These are phyloP conservation scores for Saccharomyces hybrid DNA, from an alignment of 1,139 yeast species.

Conservation along the genomic window DNA sequence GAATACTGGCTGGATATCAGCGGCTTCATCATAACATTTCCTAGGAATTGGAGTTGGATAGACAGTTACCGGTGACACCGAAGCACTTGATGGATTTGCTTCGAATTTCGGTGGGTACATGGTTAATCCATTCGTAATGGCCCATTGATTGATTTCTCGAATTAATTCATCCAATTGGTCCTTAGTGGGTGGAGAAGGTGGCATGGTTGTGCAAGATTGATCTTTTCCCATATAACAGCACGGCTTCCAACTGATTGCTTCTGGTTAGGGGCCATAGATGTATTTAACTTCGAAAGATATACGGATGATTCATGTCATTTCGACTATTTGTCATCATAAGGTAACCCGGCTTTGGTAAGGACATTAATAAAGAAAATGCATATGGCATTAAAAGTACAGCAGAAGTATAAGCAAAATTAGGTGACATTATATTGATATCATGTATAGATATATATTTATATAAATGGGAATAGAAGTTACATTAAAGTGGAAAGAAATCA, in stretches of 20 bases:
- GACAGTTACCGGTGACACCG: slow-evolving; percentile 75
- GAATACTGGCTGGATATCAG: slow-evolving; percentile 57
- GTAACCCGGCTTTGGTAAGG: neutral
- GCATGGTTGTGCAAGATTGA: neutral
- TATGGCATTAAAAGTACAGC: neutral
- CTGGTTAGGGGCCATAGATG: neutral
- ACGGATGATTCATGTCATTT: neutral
- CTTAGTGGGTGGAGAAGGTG: neutral
- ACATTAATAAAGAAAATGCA: neutral
- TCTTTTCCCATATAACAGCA: neutral
- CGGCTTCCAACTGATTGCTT: neutral
- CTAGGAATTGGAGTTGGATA: slow-evolving; percentile 86
- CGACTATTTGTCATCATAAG: neutral
- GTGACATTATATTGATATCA: neutral
- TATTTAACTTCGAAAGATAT: neutral
- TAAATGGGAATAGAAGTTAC: neutral
- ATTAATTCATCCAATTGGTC: neutral
- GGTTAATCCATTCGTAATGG: slow-evolving; percentile 66
- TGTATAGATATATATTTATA: neutral
- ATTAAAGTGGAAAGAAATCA: neutral
- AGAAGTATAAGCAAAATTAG: neutral
- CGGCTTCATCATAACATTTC: slow-evolving; percentile 55
- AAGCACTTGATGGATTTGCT: slow-evolving; percentile 34
- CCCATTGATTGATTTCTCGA: slow-evolving; percentile 58
- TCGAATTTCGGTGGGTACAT: slow-evolving; percentile 61